Percentiles rank a stretch among this genome's conserved stretches.
Evolutionary conservation across 768 basidiomycete species (phyloP).

Genomic region (Tylopilus plumbeoviolaceoides): DNA sequence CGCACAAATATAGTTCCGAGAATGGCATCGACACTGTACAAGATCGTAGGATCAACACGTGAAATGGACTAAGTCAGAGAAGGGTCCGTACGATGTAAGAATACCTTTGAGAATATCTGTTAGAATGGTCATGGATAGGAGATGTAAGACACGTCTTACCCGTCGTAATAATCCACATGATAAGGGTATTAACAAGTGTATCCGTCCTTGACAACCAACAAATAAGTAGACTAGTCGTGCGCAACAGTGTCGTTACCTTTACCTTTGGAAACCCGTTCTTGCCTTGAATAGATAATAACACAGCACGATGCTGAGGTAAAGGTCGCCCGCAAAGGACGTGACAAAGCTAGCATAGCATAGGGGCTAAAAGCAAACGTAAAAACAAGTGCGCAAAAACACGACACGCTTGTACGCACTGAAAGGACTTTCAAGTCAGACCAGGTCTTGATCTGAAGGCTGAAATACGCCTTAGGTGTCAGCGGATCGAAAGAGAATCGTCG

Average conservation of each 20-base stretch:
- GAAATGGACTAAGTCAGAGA: neutral
- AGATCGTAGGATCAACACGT: neutral
- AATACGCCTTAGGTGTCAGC: neutral
- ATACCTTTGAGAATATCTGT: constrained; percentile 32
- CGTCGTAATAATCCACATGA: constrained; percentile 53
- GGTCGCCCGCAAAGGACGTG: constrained; percentile 45
- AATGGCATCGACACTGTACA: constrained; percentile 41
- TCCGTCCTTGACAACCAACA: constrained; percentile 40
- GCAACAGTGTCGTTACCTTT: constrained; percentile 30
- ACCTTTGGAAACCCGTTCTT: constrained; percentile 51
- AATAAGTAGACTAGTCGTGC: neutral
- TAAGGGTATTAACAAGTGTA: constrained; percentile 42
- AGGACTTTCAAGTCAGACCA: constrained; percentile 36
- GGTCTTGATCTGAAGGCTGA: constrained; percentile 38
- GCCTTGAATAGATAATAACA: constrained; percentile 46
- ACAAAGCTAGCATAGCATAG: constrained; percentile 53
- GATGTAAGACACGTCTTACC: constrained; percentile 33
- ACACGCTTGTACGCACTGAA: constrained; percentile 30
- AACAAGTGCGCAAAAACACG: neutral
- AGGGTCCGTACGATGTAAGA: constrained; percentile 33
- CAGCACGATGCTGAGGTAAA: constrained; percentile 46
- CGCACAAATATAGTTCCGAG: constrained; percentile 40
- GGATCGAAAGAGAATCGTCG: neutral
- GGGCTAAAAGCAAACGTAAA: constrained; percentile 28
- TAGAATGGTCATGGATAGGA: neutral